These are phyloP conservation scores for Exutisphaerella laricina DNA, from an alignment of 2,329 filamentous ascomycete genomes.

Conservation along the genomic window DNA sequence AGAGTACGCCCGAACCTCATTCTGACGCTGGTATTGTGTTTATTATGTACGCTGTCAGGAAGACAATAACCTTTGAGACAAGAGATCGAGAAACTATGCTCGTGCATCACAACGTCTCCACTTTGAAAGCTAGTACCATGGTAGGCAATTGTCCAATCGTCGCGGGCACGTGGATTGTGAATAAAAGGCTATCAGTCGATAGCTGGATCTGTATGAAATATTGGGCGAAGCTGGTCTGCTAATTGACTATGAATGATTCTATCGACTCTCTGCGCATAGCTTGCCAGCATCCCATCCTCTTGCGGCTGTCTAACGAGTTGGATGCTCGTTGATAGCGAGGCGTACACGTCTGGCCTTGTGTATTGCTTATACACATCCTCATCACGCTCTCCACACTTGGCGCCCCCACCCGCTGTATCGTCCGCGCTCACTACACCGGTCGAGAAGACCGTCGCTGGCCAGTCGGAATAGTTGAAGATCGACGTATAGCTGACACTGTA, in stretches of 20 bases:
- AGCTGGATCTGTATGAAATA: no score
- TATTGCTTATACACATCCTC: not conserved
- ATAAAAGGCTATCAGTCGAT: no score
- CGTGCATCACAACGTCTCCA: no score
- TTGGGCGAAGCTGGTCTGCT: no score
- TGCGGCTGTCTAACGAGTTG: not conserved
- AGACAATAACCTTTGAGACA: no score
- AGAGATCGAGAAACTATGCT: no score
- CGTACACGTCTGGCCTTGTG: not conserved
- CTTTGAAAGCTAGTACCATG: no score
- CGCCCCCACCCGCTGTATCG: not conserved
- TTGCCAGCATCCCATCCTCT: not conserved
- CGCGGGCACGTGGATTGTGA: no score
- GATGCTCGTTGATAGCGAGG: not conserved
- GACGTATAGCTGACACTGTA: slow-evolving; percentile 2
- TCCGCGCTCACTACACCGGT: not conserved
- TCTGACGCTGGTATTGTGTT: no score
- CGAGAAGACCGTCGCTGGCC: not conserved
- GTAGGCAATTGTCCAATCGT: no score
- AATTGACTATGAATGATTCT: not conserved
- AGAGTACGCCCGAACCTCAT: slow-evolving; percentile 97
- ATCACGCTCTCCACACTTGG: not conserved
- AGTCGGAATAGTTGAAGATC: not conserved
- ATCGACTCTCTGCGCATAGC: not conserved
- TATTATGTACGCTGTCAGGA: no score